Base-by-base conservation (phyloP, 306 rosid species). In the Rosa chinensis region DNA sequence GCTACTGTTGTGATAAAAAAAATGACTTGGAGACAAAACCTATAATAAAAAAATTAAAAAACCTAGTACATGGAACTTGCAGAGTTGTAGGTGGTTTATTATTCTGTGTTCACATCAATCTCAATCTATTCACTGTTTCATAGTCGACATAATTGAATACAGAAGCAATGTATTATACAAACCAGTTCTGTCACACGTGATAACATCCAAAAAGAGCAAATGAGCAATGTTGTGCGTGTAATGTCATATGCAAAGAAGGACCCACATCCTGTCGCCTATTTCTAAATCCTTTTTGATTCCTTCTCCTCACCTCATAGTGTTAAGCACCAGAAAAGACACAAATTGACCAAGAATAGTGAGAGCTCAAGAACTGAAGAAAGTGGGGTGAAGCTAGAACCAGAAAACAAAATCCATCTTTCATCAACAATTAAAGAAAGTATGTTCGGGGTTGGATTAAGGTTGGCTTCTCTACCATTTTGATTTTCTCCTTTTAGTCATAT, bases 391-490 rank as follows among this genome's bases (percentile, higher is more conserved):
- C 14, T 17, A 66, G 48, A 66, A 66, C 50, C 23, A 68, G 73
- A n/a, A 12, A 55, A 13, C 67, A 14, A 8, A 42, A 58, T 23
- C 70, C 70, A 75, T 58, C 43, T 66, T 59, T 43, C 70, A 59
- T 75, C 44, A 43, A 13, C 43, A 72, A 72, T 37, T 16, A 17
- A 2, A 62, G 25, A 6, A 13, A 58, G 9, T 4, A 77, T 77
- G 80, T 3, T 67, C 43, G 23, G 53, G 74, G 25, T 67, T 39
- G 80, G 74, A 8, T 21, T 21, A 11, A 77, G 80, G 80, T 77
- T 66, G 20, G 67, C 43, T 77, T 67, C 67, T 52, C 66, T 6
- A 20, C 25, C 39, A 12, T 77, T n/a, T 48, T 0, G 9, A 2
- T 35, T 37, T 20, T 23, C 16, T 25, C 13, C 20, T 14, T 49